Conservation (phyloP, 345 rosid species). For the Hypericum perforatum region DNA sequence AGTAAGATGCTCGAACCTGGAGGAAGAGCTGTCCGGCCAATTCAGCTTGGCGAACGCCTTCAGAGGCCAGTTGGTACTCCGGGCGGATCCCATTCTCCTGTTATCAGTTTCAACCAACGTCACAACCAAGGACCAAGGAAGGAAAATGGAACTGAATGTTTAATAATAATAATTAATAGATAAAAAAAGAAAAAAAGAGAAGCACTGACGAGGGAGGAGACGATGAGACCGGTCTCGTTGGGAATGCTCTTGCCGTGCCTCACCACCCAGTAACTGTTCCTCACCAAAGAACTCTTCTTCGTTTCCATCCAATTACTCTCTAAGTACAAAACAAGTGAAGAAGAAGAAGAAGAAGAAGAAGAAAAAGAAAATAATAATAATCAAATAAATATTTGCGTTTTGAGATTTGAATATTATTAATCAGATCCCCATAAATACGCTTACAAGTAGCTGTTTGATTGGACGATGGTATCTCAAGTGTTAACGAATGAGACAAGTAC, state of each 20-base stretch:
- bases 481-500: no score
- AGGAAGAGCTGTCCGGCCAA: no score
- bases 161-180: not conserved
- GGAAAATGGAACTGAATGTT: not conserved
- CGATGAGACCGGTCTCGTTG: conserved; percentile 74
- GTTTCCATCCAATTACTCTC: conserved; percentile 1
- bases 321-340: no score
- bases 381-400: no score
- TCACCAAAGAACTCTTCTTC: conserved; percentile 25
- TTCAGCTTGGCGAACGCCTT: conserved; percentile 65
- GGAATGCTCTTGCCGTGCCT: conserved; percentile 89
- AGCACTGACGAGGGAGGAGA: conserved; percentile 49
- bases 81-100: conserved; percentile 68
- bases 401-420: no score
- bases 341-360: no score
- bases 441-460: no score
- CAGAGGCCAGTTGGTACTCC: conserved; percentile 58
- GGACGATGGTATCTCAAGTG: no score
- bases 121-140: not conserved
- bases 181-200: not conserved
- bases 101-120: not conserved
- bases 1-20: no score
- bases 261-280: conserved; percentile 66
- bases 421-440: no score
- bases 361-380: no score